Evolutionary conservation across 2,329 filamentous ascomycete species (phyloP), one percentile per base, ranked within the genome.

Genomic region (Xenoacremonium recifei): DNA sequence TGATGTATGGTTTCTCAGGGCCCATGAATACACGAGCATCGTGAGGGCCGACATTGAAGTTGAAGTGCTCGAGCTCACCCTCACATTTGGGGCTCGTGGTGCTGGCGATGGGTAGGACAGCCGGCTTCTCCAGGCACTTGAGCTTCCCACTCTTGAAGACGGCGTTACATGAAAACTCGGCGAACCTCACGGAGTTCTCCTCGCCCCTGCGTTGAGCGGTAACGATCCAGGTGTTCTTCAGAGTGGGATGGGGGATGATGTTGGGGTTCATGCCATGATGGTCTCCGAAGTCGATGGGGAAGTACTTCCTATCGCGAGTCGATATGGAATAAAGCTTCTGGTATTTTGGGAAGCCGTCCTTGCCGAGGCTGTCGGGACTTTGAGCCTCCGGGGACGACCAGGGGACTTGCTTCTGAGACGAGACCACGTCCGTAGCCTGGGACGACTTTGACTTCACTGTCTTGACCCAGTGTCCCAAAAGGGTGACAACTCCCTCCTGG

Each of bases 21-120:
- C 76, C 77, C 43, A 72, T 74, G 50, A 82, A 79, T 9, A 79
- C 72, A 5, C 79, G 69, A 1, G 77, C 77, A 51, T 83, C 80
- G 49, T 79, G 78, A 0, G 79, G 78, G 0, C 80, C 80, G 15
- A 71, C 55, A 45, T 69, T 75, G 41, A 71, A 49, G 21, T 54
- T 60, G 34, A 77, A 63, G 42, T 64, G 66, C 1, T 55, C 59
- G 5, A 76, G 45, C 3, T 75, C 64, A 2, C 67, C 72, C 5
- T 62, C 50, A 51, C 77, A 81, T 6, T 70, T 66, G 7, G 64
- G 63, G 7, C 64, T 65, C 0, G 57, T 48, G 0, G 76, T 79
- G 1, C 71, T 61, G 2, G 67, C 60, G 36, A 80, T 70, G 7
- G 73, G 72, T 0, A 80, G 60, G 3, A 61, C 61, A 0, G 55